These are phyloP conservation scores for Fusarium clavum DNA, from an alignment of 2,329 filamentous ascomycete species.

Conservation along the genomic window DNA sequence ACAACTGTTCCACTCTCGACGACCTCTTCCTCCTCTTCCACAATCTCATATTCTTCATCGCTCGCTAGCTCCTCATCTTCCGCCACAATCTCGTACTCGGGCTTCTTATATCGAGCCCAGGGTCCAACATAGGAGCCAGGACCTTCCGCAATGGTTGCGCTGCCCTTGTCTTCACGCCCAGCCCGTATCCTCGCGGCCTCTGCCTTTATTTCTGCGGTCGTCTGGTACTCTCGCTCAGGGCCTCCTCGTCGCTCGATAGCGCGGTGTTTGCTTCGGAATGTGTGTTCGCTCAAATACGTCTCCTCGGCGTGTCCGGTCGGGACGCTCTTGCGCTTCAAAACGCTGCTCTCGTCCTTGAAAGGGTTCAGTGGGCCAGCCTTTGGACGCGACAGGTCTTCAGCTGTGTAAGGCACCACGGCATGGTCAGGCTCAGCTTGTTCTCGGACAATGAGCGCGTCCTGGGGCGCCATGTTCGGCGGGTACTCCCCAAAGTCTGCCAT, in stretches of 20 bases:
- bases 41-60: constrained; percentile 82
- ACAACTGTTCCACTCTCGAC: constrained; percentile 73
- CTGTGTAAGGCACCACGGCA: constrained; percentile 73
- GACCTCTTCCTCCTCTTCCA: constrained; percentile 77
- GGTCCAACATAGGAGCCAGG: constrained; percentile 91
- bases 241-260: constrained; percentile 78
- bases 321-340: constrained; percentile 81
- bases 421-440: constrained; percentile 67
- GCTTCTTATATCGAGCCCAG: constrained; percentile 85
- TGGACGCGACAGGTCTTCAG: constrained; percentile 76
- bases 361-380: constrained; percentile 78
- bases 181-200: constrained; percentile 74
- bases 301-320: constrained; percentile 90
- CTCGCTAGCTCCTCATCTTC: constrained; percentile 81
- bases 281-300: constrained; percentile 88
- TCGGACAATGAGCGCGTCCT: constrained; percentile 71
- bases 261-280: constrained; percentile 88
- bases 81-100: constrained; percentile 78
- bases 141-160: constrained; percentile 85
- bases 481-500: constrained; percentile 74
- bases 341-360: constrained; percentile 72
- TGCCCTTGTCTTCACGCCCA: constrained; percentile 87
- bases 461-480: constrained; percentile 73
- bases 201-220: constrained; percentile 72
- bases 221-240: constrained; percentile 66